A percentile compares a stretch with the other conserved stretches of the same genome.
Evolutionary conservation across 208 protist genomes (phyloP).

Genomic region (Leishmania guyanensis): DNA sequence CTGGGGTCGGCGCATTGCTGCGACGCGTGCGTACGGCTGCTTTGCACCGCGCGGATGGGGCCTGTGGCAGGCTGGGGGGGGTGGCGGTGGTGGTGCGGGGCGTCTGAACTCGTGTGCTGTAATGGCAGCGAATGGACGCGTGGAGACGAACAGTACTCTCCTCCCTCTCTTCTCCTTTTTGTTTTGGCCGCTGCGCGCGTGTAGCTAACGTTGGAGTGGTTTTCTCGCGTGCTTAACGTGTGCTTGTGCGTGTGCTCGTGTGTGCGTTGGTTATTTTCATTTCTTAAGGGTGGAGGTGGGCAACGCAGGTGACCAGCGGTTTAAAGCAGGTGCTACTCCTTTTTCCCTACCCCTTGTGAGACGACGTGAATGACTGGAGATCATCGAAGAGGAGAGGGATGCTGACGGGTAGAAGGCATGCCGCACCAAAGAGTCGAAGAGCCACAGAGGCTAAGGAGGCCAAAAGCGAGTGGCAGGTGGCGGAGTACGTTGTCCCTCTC

Average conservation of each 20-base stretch:
- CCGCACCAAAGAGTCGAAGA: background rate
- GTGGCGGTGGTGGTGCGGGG: too few relatives aligned
- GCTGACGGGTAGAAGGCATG: background rate
- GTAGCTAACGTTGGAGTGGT: background rate
- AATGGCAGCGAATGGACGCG: too few relatives aligned
- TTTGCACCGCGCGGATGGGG: background rate
- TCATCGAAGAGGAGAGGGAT: background rate
- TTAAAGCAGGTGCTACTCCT: background rate
- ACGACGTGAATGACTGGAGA: background rate
- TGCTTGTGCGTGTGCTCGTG: background rate
- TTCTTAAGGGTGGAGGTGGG: background rate
- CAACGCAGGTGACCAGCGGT: background rate
- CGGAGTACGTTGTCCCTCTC: background rate
- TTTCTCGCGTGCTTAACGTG: background rate
- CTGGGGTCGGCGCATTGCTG: background rate
- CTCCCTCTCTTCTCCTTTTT: background rate
- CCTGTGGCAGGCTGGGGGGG: background rate
- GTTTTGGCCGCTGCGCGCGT: background rate
- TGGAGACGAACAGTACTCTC: too few relatives aligned
- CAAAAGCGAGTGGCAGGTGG: background rate
- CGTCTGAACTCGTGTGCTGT: too few relatives aligned
- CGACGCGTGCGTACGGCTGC: background rate
- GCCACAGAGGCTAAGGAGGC: background rate
- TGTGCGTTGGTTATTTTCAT: background rate
- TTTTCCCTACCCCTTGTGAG: background rate